Evolutionary conservation across 2,329 filamentous ascomycete species (phyloP).

Genomic region (Thyridium curvatum): DNA sequence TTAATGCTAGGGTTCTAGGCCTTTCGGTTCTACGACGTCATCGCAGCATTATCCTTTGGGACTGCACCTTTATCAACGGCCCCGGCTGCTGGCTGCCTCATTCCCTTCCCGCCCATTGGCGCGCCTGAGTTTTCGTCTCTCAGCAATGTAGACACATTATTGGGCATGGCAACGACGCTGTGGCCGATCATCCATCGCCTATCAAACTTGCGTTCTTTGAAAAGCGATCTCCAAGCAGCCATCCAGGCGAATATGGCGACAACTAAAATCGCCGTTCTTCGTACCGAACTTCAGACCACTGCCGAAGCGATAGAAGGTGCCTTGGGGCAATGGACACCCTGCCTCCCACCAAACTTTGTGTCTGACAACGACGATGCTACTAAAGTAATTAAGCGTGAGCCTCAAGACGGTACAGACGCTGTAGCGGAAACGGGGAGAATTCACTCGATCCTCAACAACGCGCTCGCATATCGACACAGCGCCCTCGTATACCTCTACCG

Average conservation of each 20-base stretch:
- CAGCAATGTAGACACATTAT: conserved; percentile 49
- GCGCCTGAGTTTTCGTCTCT: conserved; percentile 36
- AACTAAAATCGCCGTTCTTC: conserved; percentile 39
- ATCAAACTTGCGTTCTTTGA: conserved; percentile 47
- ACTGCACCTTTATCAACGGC: conserved; percentile 48
- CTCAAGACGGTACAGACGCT: not conserved
- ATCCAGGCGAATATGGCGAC: conserved; percentile 28
- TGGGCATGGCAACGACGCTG: conserved; percentile 55
- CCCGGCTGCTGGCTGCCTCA: conserved; percentile 37
- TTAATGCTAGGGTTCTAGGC: conserved; percentile 31
- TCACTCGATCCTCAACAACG: conserved; percentile 51
- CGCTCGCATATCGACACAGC: conserved; percentile 54
- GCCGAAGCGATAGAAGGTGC: conserved; percentile 49
- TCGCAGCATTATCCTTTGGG: conserved; percentile 55
- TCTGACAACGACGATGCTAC: conserved; percentile 14
- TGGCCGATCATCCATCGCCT: conserved; percentile 60
- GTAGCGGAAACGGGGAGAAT: conserved; percentile 33
- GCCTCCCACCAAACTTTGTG: conserved; percentile 32
- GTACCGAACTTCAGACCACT: conserved; percentile 43
- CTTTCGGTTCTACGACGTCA: conserved; percentile 61
- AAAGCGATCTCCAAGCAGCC: conserved; percentile 42
- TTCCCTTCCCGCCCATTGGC: conserved; percentile 40
- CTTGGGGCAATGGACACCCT: conserved; percentile 49
- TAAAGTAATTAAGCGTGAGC: not conserved
- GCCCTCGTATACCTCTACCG: conserved; percentile 53